These are phyloP conservation scores for Blastobotrys elegans DNA, from an alignment of 1,139 yeast genomes.

Conservation along the genomic window DNA sequence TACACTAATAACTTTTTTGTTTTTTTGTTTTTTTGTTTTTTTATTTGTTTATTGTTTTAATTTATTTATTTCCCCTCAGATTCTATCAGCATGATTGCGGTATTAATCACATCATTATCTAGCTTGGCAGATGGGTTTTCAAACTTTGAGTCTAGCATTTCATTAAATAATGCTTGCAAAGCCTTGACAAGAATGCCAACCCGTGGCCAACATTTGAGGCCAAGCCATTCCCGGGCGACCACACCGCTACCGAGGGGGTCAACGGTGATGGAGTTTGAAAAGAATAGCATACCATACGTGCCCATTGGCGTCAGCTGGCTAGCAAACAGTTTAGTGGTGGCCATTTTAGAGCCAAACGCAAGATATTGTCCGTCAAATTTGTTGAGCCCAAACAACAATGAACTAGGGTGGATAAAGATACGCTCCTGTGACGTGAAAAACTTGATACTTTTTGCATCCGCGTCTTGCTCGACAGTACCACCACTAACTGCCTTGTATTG, in stretches of 20 bases:
- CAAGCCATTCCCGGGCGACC: slow-evolving; percentile 68
- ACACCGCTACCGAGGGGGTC: slow-evolving; percentile 50
- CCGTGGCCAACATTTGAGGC: slow-evolving; percentile 87
- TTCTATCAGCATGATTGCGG: slow-evolving; percentile 8
- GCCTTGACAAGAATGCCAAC: slow-evolving; percentile 81
- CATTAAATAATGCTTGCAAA: slow-evolving; percentile 60
- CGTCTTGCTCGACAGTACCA: slow-evolving; percentile 81
- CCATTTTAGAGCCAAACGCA: slow-evolving; percentile 36
- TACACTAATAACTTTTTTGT: neutral
- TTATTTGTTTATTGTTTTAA: neutral
- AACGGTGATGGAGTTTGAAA: slow-evolving; percentile 73
- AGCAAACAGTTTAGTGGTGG: slow-evolving; percentile 64
- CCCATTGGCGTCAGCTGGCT: slow-evolving; percentile 77
- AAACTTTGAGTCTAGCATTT: slow-evolving; percentile 56
- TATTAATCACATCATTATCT: slow-evolving; percentile 2
- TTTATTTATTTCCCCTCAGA: slow-evolving; percentile 4
- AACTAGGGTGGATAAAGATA: slow-evolving; percentile 81
- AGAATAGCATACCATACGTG: slow-evolving; percentile 62
- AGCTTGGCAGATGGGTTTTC: slow-evolving; percentile 36
- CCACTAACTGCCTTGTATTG: slow-evolving; percentile 63
- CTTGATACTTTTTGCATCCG: slow-evolving; percentile 69
- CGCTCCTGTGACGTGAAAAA: slow-evolving; percentile 43
- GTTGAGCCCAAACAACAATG: slow-evolving; percentile 52
- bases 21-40: neutral
- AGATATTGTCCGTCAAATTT: slow-evolving; percentile 33